Evolutionary conservation across 2,329 filamentous ascomycete species (phyloP), one percentile per base, ranked within the genome.

Genomic region (Cercospora sp.): DNA sequence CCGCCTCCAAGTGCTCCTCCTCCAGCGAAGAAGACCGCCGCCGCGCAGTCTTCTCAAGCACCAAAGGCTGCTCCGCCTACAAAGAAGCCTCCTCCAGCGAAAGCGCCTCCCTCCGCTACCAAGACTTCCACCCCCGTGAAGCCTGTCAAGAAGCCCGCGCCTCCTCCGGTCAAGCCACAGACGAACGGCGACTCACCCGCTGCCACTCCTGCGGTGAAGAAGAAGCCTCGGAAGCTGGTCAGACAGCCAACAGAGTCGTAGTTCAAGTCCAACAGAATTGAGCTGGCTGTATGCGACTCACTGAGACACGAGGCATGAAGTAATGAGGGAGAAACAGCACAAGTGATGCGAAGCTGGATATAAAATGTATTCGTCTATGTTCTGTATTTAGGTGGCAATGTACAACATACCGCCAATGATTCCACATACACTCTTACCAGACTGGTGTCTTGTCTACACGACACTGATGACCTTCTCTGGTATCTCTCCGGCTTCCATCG

Each of bases 151-250:
- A 71, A 68, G 34, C 68, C 72, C n/a, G 68, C 66, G 13, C 68
- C 64, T 49, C 66, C 71, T 10, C 49, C 68, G 10, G 63, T 64
- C 18, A 60, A 65, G 45, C 68, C 68, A 2, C 67, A 67, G 55
- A 61, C 65, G 3, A 73, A 72, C 30, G 67, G 68, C 13, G 66
- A 62, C 13, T 9, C 62, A 32, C 5, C 49, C 3, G 34, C 30
- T 40, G 64, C 13, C 26, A 58, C 66, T n/a, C 34, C 70, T 18
- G 71, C 61, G 3, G 74, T 76, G 70, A 77, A 70, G 69, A 77
- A 76, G 70, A 77, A 77, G 69, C 75, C 75, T 37, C 66, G 73
- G 49, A 77, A 77, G 65, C 61, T 77, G 43, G 59, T 63, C 28
- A 51, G 67, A 6, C 67, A 63, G 63, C 63, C 67, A 7, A 62